Base-by-base conservation (phyloP, 768 basidiomycete genomes). In the Agrocybe pediades region DNA sequence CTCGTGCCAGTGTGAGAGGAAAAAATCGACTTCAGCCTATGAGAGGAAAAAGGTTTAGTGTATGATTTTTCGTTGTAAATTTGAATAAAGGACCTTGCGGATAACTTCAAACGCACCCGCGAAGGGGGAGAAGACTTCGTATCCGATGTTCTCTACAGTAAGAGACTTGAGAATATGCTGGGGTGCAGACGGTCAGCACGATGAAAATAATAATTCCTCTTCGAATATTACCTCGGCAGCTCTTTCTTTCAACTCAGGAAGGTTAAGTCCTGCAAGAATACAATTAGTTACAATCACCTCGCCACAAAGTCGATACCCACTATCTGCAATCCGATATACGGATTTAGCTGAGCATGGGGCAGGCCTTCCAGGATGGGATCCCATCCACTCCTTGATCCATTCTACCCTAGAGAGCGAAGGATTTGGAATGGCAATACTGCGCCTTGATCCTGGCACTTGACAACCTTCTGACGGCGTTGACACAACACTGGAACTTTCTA, bases 81-180 rank as follows among this genome's bases (percentile, higher is more conserved):
- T 15, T 6, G 11, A 15, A 5, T 3, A 16, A 58, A 64, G 44
- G 44, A 84, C 88, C 79, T 88, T 90, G 47, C 92, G 77, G 23
- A 95, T 84, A 41, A 90, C 87, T 48, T 88, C 86, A 60, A 91
- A 94, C 0, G 85, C 83, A 5, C 88, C 87, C 5, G 90, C 86
- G 71, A 95, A 94, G 0, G 86, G 83, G 9, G 88, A 90, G 64
- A 95, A 95, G 30, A 89, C 85, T 65, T 95, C 92, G 59, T 88
- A 86, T 1, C 89, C 87, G 47, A 94, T 87, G 67, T 93, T 95
- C 13, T 88, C 82, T 11, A 88, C 82, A 0, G 84, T 86, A 41
- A 95, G 78, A 0, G 85, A 85, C 56, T 83, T 86, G 57, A 84
- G 73, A 41, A 95, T 94, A 66, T 93, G 87, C 82, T 91, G 41